phyloP scores from a whole-genome alignment of 2,329 filamentous ascomycete species.

The Colletotrichum sp. region DNA sequence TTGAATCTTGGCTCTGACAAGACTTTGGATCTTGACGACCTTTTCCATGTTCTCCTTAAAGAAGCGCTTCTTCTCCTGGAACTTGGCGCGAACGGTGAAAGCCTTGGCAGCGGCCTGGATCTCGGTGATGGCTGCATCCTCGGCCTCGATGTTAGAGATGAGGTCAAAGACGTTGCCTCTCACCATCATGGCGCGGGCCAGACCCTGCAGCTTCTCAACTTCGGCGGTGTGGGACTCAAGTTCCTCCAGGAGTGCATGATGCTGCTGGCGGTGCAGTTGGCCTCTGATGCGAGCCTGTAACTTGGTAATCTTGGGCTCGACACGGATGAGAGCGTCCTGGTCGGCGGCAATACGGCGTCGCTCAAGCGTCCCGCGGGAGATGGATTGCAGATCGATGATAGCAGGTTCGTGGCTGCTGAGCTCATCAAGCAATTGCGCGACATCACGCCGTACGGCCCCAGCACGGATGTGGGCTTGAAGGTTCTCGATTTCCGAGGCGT shows the following conservation, averaged over 20 bases:
- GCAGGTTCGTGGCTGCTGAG: slow-evolving; percentile 51
- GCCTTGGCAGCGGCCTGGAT: slow-evolving; percentile 79
- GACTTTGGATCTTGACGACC: slow-evolving; percentile 98
- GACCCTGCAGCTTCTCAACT: slow-evolving; percentile 74
- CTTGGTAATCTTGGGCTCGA: slow-evolving; percentile 60
- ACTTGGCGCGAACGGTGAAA: slow-evolving; percentile 74
- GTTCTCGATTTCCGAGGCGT: slow-evolving; percentile 45
- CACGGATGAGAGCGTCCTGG: slow-evolving; percentile 59
- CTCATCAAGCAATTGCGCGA: slow-evolving; percentile 52
- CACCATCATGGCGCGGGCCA: slow-evolving; percentile 79
- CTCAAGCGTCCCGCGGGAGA: slow-evolving; percentile 66
- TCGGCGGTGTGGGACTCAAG: slow-evolving; percentile 72
- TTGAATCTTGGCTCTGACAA: slow-evolving; percentile 92
- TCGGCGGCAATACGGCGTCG: slow-evolving; percentile 55
- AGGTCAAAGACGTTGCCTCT: slow-evolving; percentile 76
- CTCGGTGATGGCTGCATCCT: slow-evolving; percentile 78
- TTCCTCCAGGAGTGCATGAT: slow-evolving; percentile 68
- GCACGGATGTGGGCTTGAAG: slow-evolving; percentile 61
- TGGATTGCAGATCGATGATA: slow-evolving; percentile 60
- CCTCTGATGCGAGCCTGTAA: slow-evolving; percentile 74
- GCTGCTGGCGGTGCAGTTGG: slow-evolving; percentile 65
- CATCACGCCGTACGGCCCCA: slow-evolving; percentile 55
- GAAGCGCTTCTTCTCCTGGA: slow-evolving; percentile 84
- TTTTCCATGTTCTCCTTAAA: slow-evolving; percentile 99
- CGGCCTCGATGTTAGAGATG: slow-evolving; percentile 78